Evolutionary conservation across 1,284 basidiomycete species (phyloP).

Genomic region (Sporisorium graminicola): DNA sequence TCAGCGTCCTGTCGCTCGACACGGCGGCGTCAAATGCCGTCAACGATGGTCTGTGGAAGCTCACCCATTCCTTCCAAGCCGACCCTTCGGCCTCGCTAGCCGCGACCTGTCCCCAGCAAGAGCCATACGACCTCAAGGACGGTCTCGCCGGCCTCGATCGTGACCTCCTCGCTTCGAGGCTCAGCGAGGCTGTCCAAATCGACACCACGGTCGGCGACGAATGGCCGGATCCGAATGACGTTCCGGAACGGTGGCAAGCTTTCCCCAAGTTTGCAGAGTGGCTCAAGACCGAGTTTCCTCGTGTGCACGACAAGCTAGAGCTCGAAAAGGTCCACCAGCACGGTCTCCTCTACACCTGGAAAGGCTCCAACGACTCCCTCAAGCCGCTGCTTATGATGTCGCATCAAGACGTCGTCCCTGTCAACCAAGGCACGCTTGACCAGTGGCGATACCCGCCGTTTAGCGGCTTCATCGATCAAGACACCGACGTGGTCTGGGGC

Average conservation of each 20-base stretch:
- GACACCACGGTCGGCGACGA: conserved; percentile 60
- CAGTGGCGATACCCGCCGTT: conserved; percentile 74
- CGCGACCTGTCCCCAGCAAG: conserved; percentile 39
- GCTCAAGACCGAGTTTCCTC: conserved; percentile 51
- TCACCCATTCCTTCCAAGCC: conserved; percentile 18
- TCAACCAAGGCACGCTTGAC: conserved; percentile 71
- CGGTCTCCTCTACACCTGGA: conserved; percentile 78
- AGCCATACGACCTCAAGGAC: conserved; percentile 42
- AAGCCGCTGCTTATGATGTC: conserved; percentile 78
- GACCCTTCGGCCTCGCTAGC: conserved; percentile 7
- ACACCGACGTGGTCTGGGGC: conserved; percentile 73
- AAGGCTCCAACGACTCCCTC: conserved; percentile 74
- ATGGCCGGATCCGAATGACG: conserved; percentile 49
- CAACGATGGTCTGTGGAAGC: conserved; percentile 39
- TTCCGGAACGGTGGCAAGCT: conserved; percentile 45
- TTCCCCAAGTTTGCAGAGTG: conserved; percentile 56
- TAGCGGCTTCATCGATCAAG: conserved; percentile 71
- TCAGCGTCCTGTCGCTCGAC: conserved; percentile 40
- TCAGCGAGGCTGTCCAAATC: conserved; percentile 60
- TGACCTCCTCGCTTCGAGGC: conserved; percentile 39
- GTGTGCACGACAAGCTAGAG: conserved; percentile 44
- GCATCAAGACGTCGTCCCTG: conserved; percentile 73
- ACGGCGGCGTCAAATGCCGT: conserved; percentile 28
- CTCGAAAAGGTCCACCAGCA: conserved; percentile 74
- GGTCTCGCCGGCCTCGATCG: conserved; percentile 39